A percentile compares a stretch with the other conserved stretches of the same genome.
These are phyloP conservation scores for Epicoccum sorghinum DNA, from an alignment of 2,329 filamentous ascomycete species.

Conservation along the genomic window DNA sequence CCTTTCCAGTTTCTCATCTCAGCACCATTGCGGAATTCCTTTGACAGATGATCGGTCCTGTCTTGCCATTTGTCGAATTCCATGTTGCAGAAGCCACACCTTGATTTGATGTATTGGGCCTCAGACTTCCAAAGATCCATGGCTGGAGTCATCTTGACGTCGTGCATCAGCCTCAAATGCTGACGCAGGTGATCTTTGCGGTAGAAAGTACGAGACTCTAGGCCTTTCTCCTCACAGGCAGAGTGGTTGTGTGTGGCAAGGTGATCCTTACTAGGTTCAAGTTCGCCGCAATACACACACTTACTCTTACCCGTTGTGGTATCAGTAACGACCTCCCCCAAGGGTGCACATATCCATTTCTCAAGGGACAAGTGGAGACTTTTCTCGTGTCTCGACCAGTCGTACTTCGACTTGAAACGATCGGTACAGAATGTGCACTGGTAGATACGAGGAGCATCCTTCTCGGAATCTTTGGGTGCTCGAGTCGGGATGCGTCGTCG, in stretches of 20 bases:
- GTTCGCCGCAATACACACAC: constrained; percentile 64
- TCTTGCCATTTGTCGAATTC: constrained; percentile 58
- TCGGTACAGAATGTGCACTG: constrained; percentile 51
- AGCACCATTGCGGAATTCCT: constrained; percentile 60
- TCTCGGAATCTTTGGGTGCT: constrained; percentile 33
- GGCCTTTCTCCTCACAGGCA: constrained; percentile 70
- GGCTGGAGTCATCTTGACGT: constrained; percentile 64
- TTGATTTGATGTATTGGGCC: constrained; percentile 59
- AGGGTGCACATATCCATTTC: constrained; percentile 62
- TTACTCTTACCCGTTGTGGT: constrained; percentile 62
- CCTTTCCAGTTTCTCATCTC: constrained; percentile 63
- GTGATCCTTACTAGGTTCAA: constrained; percentile 62
- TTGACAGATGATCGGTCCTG: constrained; percentile 59
- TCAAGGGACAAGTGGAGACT: constrained; percentile 48
- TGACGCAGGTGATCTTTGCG: constrained; percentile 68
- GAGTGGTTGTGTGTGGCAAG: constrained; percentile 65
- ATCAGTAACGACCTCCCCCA: constrained; percentile 62
- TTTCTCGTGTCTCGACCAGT: constrained; percentile 51
- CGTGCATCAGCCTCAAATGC: constrained; percentile 65
- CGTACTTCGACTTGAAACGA: constrained; percentile 49
- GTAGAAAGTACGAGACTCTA: constrained; percentile 68
- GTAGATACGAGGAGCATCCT: constrained; percentile 34
- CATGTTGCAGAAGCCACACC: constrained; percentile 61
- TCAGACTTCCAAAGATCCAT: constrained; percentile 71
- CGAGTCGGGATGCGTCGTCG: constrained; percentile 57